phyloP scores from a whole-genome alignment of 192 early-diverging fungal species.

The Coemansia guatemalensis region DNA sequence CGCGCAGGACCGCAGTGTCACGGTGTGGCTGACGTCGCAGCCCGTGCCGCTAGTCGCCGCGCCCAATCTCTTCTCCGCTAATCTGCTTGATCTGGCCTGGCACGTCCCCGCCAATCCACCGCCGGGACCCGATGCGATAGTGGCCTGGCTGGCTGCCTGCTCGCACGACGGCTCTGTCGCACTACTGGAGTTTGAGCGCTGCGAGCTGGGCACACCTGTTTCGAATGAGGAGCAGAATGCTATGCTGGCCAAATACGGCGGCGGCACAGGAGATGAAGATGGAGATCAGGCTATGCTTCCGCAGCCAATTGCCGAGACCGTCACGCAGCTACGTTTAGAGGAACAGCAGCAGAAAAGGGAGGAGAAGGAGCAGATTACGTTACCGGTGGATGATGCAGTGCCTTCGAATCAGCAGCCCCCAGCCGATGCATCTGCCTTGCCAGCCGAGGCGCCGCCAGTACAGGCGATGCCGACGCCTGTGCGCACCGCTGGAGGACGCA shows the following conservation, averaged over 20 bases:
- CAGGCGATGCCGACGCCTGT: slow-evolving; percentile 61
- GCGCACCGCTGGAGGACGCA: slow-evolving; percentile 76
- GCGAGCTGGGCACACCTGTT: slow-evolving; percentile 68
- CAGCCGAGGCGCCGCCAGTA: background rate
- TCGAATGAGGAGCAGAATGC: slow-evolving; percentile 64
- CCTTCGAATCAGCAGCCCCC: background rate
- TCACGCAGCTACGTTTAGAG: slow-evolving; percentile 66
- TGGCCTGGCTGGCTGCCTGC: slow-evolving; percentile 71
- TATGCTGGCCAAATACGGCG: slow-evolving; percentile 20
- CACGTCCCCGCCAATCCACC: slow-evolving; percentile 59
- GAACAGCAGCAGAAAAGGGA: slow-evolving; percentile 28
- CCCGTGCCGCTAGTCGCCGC: slow-evolving; percentile 69
- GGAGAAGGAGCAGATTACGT: slow-evolving; percentile 9
- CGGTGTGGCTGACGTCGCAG: slow-evolving; percentile 84
- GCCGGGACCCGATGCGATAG: background rate
- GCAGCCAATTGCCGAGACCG: slow-evolving; percentile 59
- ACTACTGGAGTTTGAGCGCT: slow-evolving; percentile 66
- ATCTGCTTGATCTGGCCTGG: slow-evolving; percentile 87
- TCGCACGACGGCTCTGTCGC: slow-evolving; percentile 90
- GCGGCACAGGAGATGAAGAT: background rate
- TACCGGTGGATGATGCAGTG: slow-evolving; percentile 7
- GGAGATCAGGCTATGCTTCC: slow-evolving; percentile 52
- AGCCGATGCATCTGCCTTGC: background rate
- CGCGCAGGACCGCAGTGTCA: slow-evolving; percentile 85
- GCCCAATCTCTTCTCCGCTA: slow-evolving; percentile 76